These are phyloP conservation scores for Gyrodon lividus DNA, from an alignment of 768 basidiomycete species.

Conservation along the genomic window DNA sequence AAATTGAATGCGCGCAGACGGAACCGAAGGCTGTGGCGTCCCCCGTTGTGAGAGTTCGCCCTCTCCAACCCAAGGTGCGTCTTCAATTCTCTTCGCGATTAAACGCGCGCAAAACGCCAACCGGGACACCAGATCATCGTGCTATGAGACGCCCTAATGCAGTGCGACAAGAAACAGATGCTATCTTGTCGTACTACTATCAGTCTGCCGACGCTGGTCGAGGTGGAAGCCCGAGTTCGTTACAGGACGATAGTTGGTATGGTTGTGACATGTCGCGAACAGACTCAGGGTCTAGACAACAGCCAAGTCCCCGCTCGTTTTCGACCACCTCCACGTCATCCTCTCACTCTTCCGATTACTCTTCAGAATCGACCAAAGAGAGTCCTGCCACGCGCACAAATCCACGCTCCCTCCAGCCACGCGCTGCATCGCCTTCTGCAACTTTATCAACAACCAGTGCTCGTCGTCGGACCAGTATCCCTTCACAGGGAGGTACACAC, in stretches of 20 bases:
- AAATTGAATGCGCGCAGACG: conserved; percentile 13
- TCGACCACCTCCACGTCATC: conserved; percentile 24
- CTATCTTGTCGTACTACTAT: conserved; percentile 55
- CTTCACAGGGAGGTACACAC: conserved; percentile 60
- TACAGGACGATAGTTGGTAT: conserved; percentile 18
- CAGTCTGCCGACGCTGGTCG: conserved; percentile 49
- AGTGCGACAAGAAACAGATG: conserved; percentile 38
- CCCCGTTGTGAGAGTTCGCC: not conserved
- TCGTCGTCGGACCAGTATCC: conserved; percentile 48
- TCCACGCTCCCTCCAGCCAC: conserved; percentile 17
- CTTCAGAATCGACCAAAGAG: conserved; percentile 37
- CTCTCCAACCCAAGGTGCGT: conserved; percentile 1
- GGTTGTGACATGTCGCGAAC: conserved; percentile 20
- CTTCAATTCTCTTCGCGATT: not conserved
- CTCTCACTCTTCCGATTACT: conserved; percentile 52
- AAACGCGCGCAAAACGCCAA: not conserved
- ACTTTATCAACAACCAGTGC: conserved; percentile 28
- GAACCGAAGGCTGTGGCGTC: not conserved
- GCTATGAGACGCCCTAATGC: not conserved
- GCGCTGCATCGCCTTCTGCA: conserved; percentile 27
- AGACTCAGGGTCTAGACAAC: conserved; percentile 11
- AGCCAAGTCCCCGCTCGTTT: conserved; percentile 5
- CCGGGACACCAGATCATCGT: conserved; percentile 1
- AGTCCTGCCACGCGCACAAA: conserved; percentile 19
- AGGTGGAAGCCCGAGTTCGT: conserved; percentile 21